phyloP scores from a whole-genome alignment of 352 stramenopile species.

The Phytophthora chlamydospora region DNA sequence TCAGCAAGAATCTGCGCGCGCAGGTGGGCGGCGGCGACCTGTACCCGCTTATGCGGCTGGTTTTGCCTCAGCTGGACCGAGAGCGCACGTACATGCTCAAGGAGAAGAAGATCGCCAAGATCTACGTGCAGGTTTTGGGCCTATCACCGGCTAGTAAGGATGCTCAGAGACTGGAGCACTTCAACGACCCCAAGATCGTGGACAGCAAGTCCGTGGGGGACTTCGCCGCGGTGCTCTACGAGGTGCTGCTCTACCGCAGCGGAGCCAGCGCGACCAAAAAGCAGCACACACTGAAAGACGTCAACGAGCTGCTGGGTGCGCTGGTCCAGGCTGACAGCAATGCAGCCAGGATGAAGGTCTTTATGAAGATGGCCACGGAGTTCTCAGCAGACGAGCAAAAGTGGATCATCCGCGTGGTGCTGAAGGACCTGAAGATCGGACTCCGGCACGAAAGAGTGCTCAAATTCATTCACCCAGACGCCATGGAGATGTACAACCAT shows the following conservation, averaged over 20 bases:
- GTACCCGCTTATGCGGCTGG: conserved; percentile 75
- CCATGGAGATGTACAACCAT: conserved; percentile 89
- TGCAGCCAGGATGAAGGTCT: conserved; percentile 51
- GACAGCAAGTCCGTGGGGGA: conserved; percentile 82
- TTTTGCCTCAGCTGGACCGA: conserved; percentile 83
- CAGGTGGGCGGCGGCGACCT: conserved; percentile 62
- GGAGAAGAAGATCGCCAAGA: conserved; percentile 86
- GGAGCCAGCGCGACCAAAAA: conserved; percentile 40
- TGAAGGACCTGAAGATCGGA: conserved; percentile 90
- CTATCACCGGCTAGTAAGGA: conserved; percentile 68
- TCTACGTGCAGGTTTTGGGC: conserved; percentile 79
- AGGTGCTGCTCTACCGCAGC: conserved; percentile 76
- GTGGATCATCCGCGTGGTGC: conserved; percentile 81
- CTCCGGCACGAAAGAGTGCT: conserved; percentile 82
- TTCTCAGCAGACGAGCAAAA: conserved; percentile 82
- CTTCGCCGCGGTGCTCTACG: conserved; percentile 78
- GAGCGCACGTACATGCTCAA: conserved; percentile 89
- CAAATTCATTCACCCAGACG: conserved; percentile 81
- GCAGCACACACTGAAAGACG: conserved; percentile 61
- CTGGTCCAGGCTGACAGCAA: conserved; percentile 59
- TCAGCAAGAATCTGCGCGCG: conserved; percentile 65
- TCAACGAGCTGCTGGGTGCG: conserved; percentile 68
- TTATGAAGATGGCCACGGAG: conserved; percentile 80
- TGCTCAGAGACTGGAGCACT: conserved; percentile 81
- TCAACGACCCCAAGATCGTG: conserved; percentile 84